A percentile compares a stretch with the other conserved stretches of the same genome.
These are phyloP conservation scores for Microsporum audouinii DNA, from an alignment of 2,329 filamentous ascomycete genomes.

Conservation along the genomic window DNA sequence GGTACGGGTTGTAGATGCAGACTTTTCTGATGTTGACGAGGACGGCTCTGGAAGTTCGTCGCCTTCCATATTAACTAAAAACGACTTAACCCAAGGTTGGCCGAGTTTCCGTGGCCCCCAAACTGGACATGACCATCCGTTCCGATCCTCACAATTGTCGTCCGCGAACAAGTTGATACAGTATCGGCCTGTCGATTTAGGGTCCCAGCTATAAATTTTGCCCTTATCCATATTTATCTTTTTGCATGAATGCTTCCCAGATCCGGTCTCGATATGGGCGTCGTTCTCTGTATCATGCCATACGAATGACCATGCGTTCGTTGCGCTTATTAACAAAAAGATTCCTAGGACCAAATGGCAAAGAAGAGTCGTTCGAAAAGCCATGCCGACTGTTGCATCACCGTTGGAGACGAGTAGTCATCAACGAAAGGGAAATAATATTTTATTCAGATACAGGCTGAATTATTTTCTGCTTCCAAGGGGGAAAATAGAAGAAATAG, in stretches of 20 bases:
- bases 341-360: background rate
- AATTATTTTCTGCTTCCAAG: background rate
- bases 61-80: conserved; percentile 4
- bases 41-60: background rate
- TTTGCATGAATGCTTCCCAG: background rate
- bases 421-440: background rate
- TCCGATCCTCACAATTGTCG: conserved; percentile 4
- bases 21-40: background rate
- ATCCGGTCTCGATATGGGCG: conserved; percentile 2
- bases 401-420: background rate
- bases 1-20: background rate
- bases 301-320: conserved; percentile 7
- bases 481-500: background rate
- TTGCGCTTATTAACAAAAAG: background rate
- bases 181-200: background rate
- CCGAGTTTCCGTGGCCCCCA: conserved; percentile 8
- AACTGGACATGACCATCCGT: conserved; percentile 9
- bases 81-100: conserved; percentile 5
- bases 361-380: background rate
- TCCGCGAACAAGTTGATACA: conserved; percentile 9
- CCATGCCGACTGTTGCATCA: background rate
- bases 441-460: background rate
- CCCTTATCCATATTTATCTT: conserved; percentile 8
- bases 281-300: conserved; percentile 7
- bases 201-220: conserved; percentile 9